A percentile compares a stretch with the other conserved stretches of the same genome.
Evolutionary conservation across 2,329 filamentous ascomycete genomes (phyloP).

Genomic region (Didymella sp.): DNA sequence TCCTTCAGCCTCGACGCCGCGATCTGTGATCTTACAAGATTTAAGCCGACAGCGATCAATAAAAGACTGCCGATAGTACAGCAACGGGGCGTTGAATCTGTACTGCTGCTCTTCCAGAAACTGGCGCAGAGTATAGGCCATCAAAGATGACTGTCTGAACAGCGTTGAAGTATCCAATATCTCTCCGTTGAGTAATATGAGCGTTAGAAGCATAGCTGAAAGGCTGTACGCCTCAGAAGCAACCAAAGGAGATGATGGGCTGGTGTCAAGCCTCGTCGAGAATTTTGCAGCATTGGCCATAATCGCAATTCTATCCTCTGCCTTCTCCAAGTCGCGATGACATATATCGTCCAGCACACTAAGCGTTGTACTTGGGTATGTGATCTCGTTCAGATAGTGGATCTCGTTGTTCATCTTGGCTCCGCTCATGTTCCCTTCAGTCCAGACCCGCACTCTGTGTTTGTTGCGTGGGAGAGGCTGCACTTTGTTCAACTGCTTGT

Average conservation of each 20-base stretch:
- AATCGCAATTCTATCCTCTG: not conserved
- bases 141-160: too few relatives aligned
- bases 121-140: not conserved
- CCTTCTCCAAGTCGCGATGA: not conserved
- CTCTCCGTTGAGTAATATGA: not conserved
- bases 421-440: not conserved
- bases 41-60: not conserved
- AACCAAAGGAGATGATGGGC: not conserved
- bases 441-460: not conserved
- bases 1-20: not conserved
- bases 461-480: not conserved
- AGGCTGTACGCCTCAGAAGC: not conserved
- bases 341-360: not conserved
- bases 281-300: not conserved
- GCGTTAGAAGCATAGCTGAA: not conserved
- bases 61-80: not conserved
- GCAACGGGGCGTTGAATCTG: not conserved
- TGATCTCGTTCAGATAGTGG: not conserved
- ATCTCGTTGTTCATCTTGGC: not conserved
- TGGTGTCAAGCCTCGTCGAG: not conserved
- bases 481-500: not conserved
- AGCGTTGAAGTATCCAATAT: too few relatives aligned
- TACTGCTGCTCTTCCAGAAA: not conserved
- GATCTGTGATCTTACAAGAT: not conserved
- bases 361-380: not conserved